Percentiles rank a stretch among this genome's conserved stretches.
Evolutionary conservation across 306 rosid genomes (phyloP).

Genomic region (Ziziphus jujuba): DNA sequence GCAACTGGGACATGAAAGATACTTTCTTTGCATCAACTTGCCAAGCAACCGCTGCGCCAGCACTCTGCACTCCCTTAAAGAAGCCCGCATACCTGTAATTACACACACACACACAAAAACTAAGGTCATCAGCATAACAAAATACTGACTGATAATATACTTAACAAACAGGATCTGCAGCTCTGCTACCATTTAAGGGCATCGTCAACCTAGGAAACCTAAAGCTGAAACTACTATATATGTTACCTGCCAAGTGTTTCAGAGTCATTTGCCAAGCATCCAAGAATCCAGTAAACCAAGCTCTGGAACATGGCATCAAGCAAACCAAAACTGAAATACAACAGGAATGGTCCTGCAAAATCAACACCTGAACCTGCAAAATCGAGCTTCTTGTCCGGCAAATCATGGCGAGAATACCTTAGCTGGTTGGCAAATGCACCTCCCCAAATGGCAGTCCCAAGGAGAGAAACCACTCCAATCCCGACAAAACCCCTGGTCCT

Average conservation of each 20-base stretch:
- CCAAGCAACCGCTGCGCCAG: constrained; percentile 98
- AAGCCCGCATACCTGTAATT: constrained; percentile 74
- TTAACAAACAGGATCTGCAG: neutral
- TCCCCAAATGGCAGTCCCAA: constrained; percentile 67
- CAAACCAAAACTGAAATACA: constrained; percentile 80
- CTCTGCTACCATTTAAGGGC: neutral
- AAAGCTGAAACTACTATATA: neutral
- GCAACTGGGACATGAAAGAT: constrained; percentile 57
- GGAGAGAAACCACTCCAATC: constrained; percentile 47
- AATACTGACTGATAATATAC: neutral
- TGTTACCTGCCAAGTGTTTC: constrained; percentile 87
- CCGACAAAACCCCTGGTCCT: constrained; percentile 74
- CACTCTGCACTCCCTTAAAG: constrained; percentile 92
- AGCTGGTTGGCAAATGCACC: constrained; percentile 87
- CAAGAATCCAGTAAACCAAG: constrained; percentile 86
- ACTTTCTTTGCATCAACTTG: constrained; percentile 62
- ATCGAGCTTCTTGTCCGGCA: constrained; percentile 42
- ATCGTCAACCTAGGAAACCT: neutral
- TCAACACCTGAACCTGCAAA: constrained; percentile 54
- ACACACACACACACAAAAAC: constrained; percentile 1
- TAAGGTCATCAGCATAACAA: too few relatives aligned
- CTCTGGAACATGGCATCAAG: constrained; percentile 93
- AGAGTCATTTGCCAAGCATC: constrained; percentile 80
- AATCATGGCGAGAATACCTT: constrained; percentile 17
- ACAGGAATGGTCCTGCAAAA: constrained; percentile 78